Conservation (phyloP, 73 alveolate genomes). For the Stentor coeruleus region DNA sequence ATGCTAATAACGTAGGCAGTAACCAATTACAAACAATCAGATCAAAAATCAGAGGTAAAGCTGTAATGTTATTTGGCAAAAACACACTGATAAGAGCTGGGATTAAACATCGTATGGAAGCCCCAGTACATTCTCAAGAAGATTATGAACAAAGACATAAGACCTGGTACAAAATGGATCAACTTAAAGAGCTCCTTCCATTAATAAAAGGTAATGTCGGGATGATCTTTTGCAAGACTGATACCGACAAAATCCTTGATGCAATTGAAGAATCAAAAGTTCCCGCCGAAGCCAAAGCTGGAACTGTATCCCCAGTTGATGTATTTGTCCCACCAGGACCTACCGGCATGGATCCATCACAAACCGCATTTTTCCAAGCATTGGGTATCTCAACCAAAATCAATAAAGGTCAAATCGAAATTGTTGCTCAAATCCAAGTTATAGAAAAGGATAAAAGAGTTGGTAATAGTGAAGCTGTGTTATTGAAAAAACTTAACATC, state of each 20-base stretch:
- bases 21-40: constrained; percentile 57
- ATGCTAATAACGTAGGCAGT: constrained; percentile 55
- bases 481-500: constrained; percentile 93
- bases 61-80: constrained; percentile 76
- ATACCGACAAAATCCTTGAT: constrained; percentile 79
- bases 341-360: constrained; percentile 99
- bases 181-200: constrained; percentile 36
- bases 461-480: constrained; percentile 93
- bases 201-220: constrained; percentile 75
- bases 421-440: constrained; percentile 86
- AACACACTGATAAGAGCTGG: constrained; percentile 71
- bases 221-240: constrained; percentile 86
- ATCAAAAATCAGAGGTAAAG: constrained; percentile 59
- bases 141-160: constrained; percentile 62
- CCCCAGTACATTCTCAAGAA: constrained; percentile 44
- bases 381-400: constrained; percentile 95
- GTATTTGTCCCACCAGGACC: constrained; percentile 99
- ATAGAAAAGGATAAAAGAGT: constrained; percentile 85
- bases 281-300: constrained; percentile 97
- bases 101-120: constrained; percentile 44
- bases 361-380: constrained; percentile 98
- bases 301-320: constrained; percentile 94
- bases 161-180: constrained; percentile 48
- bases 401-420: constrained; percentile 98
- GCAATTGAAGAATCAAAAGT: constrained; percentile 64